Conservation (phyloP, 2,329 filamentous ascomycete species). For the Xylaria sp. region DNA sequence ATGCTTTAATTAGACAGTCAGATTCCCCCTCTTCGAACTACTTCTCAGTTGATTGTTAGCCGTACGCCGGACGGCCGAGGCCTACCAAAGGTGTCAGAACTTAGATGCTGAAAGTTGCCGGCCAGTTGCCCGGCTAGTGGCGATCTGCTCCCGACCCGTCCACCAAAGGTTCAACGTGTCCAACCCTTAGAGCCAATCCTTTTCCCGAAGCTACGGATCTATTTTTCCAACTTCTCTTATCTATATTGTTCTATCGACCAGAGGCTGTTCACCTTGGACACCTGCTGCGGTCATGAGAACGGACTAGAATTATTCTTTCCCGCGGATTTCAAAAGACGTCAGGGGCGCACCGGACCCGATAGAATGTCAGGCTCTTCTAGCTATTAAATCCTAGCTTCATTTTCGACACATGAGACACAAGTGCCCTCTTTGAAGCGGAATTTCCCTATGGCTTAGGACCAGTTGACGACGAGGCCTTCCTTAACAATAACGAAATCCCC, state of each 20-base stretch:
- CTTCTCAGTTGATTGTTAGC: neutral
- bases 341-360: slow-evolving; percentile 2
- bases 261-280: slow-evolving; percentile 11
- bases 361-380: slow-evolving; percentile 19
- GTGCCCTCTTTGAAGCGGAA: slow-evolving; percentile 18
- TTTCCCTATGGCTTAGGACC: slow-evolving; percentile 23
- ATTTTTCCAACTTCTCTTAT: slow-evolving; percentile 2
- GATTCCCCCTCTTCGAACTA: neutral
- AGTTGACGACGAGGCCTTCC: no score
- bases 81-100: neutral
- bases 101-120: neutral
- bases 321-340: slow-evolving; percentile 19
- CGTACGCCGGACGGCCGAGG: neutral
- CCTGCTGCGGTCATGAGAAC: slow-evolving; percentile 11
- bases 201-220: neutral
- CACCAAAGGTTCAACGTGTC: neutral
- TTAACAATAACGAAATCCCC: no score
- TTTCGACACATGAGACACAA: slow-evolving; percentile 17
- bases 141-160: neutral
- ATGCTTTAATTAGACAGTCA: neutral
- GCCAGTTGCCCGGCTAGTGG: neutral
- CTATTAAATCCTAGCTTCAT: slow-evolving; percentile 17
- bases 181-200: neutral
- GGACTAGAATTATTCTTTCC: slow-evolving; percentile 22
- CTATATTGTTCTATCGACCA: slow-evolving; percentile 24